Conservation (phyloP, 331 rosid species). For the Phaseolus coccineus region DNA sequence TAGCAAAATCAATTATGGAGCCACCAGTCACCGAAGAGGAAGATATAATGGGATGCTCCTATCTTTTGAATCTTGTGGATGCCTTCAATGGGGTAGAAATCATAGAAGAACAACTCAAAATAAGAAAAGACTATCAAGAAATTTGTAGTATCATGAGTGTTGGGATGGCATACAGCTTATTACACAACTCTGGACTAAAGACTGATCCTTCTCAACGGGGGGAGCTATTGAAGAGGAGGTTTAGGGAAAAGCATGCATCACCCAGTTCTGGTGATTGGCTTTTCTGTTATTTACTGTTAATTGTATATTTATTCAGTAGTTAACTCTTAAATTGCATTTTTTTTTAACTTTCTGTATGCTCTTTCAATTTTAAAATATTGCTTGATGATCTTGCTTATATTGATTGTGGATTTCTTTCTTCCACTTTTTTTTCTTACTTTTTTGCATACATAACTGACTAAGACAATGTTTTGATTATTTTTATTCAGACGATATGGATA, state of each 20-base stretch:
- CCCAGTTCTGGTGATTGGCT: constrained; percentile 65
- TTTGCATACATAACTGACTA: constrained; percentile 29
- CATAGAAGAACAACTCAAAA: constrained; percentile 90
- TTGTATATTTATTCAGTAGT: constrained; percentile 15
- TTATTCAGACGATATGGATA: constrained; percentile 71
- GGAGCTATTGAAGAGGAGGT: constrained; percentile 78
- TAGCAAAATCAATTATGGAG: constrained; percentile 83
- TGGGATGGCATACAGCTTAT: constrained; percentile 88
- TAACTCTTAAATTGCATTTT: constrained; percentile 26
- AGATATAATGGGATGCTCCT: constrained; percentile 75
- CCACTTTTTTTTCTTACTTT: constrained; percentile 13
- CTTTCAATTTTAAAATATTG: constrained; percentile 5
- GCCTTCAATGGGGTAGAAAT: constrained; percentile 89
- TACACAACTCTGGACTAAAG: constrained; percentile 76
- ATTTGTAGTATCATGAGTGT: constrained; percentile 84
- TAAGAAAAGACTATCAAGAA: constrained; percentile 83
- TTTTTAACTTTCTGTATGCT: background rate
- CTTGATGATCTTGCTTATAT: constrained; percentile 36
- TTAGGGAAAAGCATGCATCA: constrained; percentile 74
- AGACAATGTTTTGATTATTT: constrained; percentile 25
- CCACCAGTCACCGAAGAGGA: constrained; percentile 82
- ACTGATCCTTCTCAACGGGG: constrained; percentile 73
- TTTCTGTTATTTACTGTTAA: constrained; percentile 24
- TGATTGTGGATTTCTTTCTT: constrained; percentile 34
- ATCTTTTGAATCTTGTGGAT: constrained; percentile 90